Evolutionary conservation across 805 yeast genomes (phyloP), one percentile per base, ranked within the genome.

Genomic region (Ogataea neopini): DNA sequence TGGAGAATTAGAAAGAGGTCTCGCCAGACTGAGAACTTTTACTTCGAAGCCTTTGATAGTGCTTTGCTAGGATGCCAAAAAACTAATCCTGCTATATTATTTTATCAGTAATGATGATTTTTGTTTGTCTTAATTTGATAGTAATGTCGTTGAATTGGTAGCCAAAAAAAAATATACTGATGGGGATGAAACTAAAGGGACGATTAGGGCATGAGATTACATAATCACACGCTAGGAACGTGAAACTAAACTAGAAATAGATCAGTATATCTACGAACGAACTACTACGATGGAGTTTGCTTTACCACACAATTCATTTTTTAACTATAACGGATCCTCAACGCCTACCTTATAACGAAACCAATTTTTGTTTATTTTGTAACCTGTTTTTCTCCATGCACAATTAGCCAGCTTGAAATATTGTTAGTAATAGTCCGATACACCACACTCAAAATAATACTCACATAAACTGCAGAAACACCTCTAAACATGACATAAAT

Each of bases 401-500:
- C 45, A 30, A 25, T 45, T 45, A 3, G 45, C 49, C 18, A 34
- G 25, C 49, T 45, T 23, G 10, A 11, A 15, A 14, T 10, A 29
- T 8, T 32, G 36, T 34, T 22, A 30, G 39, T 32, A 40, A 23
- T 15, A 9, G 8, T 14, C 10, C 20, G 9, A 13, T 33, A 22
- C 5, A 5, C 32, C 11, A 14, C 29, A 6, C 6, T 5, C 28
- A n/a, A n/a, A 19, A 6, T 15, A n/a, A 14, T 26, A 45, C 49
- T 40, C 29, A 45, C 49, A 37, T 45, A 45, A 33, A 45, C 40
- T 4, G 45, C 49, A 22, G 49, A 34, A 14, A 45, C 49, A 13
- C 49, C 49, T 3, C 49, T 10, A 26, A 45, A 45, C 49, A 45
- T 45, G 34, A 45, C 49, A 28, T 40, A 45, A 10, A 45, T 45